Evolutionary conservation across 129 eudicot species (phyloP), one percentile per base, ranked within the genome.

Genomic region (Oenanthe sinensis): DNA sequence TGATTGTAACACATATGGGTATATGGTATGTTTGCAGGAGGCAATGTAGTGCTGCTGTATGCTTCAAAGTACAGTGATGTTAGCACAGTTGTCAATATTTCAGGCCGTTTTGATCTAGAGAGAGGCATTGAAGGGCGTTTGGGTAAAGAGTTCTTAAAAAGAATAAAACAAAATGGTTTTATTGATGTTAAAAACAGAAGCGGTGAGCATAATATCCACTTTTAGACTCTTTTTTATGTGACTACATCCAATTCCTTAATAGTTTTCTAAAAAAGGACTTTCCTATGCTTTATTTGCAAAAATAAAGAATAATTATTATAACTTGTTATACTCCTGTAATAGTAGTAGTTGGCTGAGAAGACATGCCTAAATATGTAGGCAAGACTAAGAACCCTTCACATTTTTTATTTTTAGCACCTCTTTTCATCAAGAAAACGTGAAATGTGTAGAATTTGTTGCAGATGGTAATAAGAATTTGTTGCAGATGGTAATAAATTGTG

Each of bases 11-110:
- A 62, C 1, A 45, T 76, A 67, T 26, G 67, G 80, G 49, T 49
- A 52, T 78, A 45, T 39, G 65, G 24, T 30, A 77, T 58, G 58
- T 69, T 77, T 81, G 85, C 84, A 89, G 97, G 93, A 44, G 97
- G 97, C 76, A 89, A 91, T 86, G 94, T 81, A 71, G 97, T 86
- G 79, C 93, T 91, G 30, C 43, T 91, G 55, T 90, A 90, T 86
- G 86, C 97, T 79, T 89, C 90, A 3, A 84, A 62, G 83, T 85
- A 77, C 74, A 80, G 84, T 9, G 90, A 91, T 79, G 87, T 89
- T 65, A 62, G 67, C 69, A 85, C 73, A 8, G 85, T 91, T 19
- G 90, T 91, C 50, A 91, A 91, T 65, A 87, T 89, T 74, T 85
- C 93, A 77, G 93, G 97, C 43, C 97, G 93, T 20, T 91, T 87